Evolutionary conservation across 306 rosid genomes (phyloP).

Genomic region (Betula pendula): DNA sequence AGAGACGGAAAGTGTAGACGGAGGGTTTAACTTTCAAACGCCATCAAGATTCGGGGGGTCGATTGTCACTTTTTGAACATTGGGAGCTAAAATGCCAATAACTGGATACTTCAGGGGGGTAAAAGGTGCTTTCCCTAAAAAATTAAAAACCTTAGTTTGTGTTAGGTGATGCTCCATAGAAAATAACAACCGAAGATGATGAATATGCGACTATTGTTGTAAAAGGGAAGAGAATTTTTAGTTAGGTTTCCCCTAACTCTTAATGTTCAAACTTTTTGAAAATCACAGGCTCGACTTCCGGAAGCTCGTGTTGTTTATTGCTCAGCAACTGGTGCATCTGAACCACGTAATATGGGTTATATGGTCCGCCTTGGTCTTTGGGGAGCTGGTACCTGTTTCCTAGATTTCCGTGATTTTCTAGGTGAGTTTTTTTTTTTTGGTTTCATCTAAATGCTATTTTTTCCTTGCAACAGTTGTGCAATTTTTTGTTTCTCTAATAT

Average conservation of each 20-base stretch:
- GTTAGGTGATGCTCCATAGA: not conserved
- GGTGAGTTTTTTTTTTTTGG: conserved; percentile 45
- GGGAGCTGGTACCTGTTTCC: conserved; percentile 90
- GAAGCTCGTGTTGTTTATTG: conserved; percentile 92
- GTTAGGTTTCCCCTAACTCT: conserved; percentile 17
- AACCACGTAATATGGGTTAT: conserved; percentile 99
- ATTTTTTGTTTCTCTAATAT: not conserved
- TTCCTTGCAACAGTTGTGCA: not conserved
- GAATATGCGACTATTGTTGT: not conserved
- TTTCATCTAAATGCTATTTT: not conserved
- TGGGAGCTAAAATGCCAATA: no score
- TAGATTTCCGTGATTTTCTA: conserved; percentile 85
- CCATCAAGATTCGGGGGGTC: no score
- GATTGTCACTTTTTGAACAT: no score
- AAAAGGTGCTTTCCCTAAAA: no score
- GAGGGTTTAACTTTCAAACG: no score
- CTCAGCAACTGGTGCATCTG: conserved; percentile 98
- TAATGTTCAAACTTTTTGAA: conserved; percentile 24
- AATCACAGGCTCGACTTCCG: conserved; percentile 76
- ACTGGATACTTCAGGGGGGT: no score
- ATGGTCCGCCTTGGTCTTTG: conserved; percentile 99
- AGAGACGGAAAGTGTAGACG: no score
- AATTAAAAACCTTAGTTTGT: no score
- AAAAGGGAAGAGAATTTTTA: not conserved
- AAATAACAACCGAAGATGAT: not conserved